Conservation (phyloP, 2,329 filamentous ascomycete species). For the Penicillium thymicola region DNA sequence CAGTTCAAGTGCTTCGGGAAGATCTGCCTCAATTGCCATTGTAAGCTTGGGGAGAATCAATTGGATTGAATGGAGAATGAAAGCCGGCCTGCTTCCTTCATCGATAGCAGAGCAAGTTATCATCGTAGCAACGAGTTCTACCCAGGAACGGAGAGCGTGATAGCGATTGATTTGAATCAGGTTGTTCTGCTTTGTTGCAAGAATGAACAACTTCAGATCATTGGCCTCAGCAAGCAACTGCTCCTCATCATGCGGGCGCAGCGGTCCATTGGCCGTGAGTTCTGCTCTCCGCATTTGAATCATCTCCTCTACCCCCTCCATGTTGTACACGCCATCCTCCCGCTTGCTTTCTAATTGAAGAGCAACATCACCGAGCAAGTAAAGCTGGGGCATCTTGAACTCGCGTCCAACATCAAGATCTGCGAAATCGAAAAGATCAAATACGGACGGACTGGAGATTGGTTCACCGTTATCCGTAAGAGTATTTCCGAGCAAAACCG, state of each 20-base stretch:
- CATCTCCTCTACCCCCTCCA: constrained; percentile 70
- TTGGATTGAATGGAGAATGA: constrained; percentile 82
- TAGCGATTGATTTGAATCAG: constrained; percentile 50
- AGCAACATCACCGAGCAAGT: constrained; percentile 64
- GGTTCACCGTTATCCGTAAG: constrained; percentile 64
- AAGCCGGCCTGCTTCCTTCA: constrained; percentile 65
- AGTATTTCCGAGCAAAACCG: constrained; percentile 69
- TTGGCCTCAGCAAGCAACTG: constrained; percentile 40
- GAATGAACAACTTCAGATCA: constrained; percentile 37
- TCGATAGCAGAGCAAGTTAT: constrained; percentile 79
- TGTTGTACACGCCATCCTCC: constrained; percentile 57
- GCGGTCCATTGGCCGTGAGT: constrained; percentile 39
- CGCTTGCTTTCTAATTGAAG: constrained; percentile 62
- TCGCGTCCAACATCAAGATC: constrained; percentile 56
- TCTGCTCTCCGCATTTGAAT: constrained; percentile 54
- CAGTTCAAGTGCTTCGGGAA: constrained; percentile 69
- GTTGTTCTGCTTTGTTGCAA: constrained; percentile 40
- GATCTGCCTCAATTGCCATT: constrained; percentile 65
- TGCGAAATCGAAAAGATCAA: constrained; percentile 91
- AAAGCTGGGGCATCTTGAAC: constrained; percentile 52
- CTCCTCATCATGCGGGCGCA: constrained; percentile 46
- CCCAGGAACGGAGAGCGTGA: constrained; percentile 75
- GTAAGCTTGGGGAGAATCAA: constrained; percentile 86
- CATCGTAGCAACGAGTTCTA: constrained; percentile 77
- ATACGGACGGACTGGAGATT: constrained; percentile 69